Percentiles rank a stretch among this genome's conserved stretches.
These are phyloP conservation scores for Mycena capillaripes DNA, from an alignment of 768 basidiomycete species.

Conservation along the genomic window DNA sequence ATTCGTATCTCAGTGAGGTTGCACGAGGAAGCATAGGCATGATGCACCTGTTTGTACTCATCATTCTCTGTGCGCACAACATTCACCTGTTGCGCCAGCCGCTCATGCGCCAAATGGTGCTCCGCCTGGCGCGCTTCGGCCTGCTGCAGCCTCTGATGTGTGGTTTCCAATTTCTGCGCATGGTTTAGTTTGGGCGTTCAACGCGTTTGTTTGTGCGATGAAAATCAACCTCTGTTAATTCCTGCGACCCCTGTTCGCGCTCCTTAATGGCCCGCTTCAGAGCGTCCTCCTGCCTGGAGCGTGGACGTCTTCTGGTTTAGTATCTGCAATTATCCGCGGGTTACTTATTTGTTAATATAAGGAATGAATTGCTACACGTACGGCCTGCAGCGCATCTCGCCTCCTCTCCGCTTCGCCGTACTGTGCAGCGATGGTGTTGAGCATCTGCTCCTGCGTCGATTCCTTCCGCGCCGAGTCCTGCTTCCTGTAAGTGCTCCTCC, in stretches of 20 bases:
- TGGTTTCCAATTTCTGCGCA: not conserved
- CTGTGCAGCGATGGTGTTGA: not conserved
- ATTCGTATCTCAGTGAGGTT: not conserved
- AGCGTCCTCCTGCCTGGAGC: not conserved
- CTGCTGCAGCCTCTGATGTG: not conserved
- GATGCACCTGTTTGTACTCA: not conserved
- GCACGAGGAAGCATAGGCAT: too few species aligned
- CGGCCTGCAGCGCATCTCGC: not conserved
- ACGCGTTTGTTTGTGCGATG: not conserved
- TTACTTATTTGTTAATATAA: not conserved
- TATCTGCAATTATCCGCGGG: not conserved
- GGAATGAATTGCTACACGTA: not conserved
- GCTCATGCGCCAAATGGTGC: not conserved
- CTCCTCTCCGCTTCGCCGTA: not conserved
- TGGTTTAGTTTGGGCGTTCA: not conserved
- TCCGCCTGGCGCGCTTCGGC: not conserved
- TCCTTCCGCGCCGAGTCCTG: not conserved
- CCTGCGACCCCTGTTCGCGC: not conserved
- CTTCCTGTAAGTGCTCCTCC: too few species aligned
- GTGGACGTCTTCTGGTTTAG: not conserved
- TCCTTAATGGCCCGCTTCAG: not conserved
- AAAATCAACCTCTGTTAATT: not conserved
- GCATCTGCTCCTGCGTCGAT: not conserved
- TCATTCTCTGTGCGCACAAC: not conserved
- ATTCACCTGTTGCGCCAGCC: not conserved